Evolutionary conservation across 2,329 filamentous ascomycete species (phyloP), one percentile per base, ranked within the genome.

Genomic region (Colletotrichum musicola): DNA sequence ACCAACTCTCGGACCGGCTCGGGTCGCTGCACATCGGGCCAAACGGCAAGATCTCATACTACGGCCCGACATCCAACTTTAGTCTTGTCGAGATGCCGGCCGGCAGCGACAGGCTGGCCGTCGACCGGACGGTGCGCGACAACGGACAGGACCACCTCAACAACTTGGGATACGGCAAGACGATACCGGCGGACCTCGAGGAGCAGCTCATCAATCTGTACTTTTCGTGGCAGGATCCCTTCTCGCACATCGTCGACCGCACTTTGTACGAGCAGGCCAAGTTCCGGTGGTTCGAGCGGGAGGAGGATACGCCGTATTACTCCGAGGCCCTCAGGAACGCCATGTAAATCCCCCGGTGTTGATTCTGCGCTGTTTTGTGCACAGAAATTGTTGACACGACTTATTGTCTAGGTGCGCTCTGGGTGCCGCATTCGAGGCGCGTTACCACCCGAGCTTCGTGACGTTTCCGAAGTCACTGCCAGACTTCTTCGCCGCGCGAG

Each of bases 401-500:
- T 44, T 12, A 40, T 53, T 0, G 38, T 25, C 44, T 60, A 18
- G 80, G 77, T 82, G 81, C 27, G 77, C 80, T 7, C 74, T 83
- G 6, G 81, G 81, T 20, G 80, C 80, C 42, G 79, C 81, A 1
- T 83, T 82, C n/a, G 81, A 82, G 62, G 74, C 79, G 18, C 76
- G 79, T 12, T 81, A 82, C 58, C 81, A 82, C 55, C 80, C 81
- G 1, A 80, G 78, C 3, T 81, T 82, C 3, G 51, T 62, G 13
- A 66, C 64, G 2, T 66, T 72, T 74, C 82, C 66, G 77, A 81
- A 46, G 76, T 81, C 70, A 73, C 76, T 46, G 75, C 64, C 74
- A 6, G 73, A 75, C 13, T 76, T 76, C 49, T 75, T 76, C 55
- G 73, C 74, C 3, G 72, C 74, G 14, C 56, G 74, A 25, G 74